Evolutionary conservation across 2,329 filamentous ascomycete genomes (phyloP).

Genomic region (Venturia asperata): DNA sequence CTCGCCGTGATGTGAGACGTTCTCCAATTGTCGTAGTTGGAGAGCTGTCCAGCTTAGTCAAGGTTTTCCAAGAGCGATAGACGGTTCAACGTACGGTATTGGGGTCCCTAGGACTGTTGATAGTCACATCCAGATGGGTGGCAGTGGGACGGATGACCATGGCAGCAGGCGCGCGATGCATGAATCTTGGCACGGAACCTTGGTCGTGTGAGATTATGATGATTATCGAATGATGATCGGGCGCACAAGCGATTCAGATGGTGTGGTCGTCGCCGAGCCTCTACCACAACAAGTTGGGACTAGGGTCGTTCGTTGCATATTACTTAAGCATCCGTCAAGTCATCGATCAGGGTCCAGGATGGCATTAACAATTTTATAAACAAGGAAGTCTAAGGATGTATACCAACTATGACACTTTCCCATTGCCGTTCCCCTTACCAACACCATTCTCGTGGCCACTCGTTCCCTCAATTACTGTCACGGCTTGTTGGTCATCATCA

Average conservation of each 20-base stretch:
- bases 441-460: not conserved
- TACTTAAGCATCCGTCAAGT: too few relatives aligned
- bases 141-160: slow-evolving; percentile 8
- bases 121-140: slow-evolving; percentile 24
- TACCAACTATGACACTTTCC: not conserved
- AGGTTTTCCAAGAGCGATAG: too few relatives aligned
- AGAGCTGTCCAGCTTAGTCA: not conserved
- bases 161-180: not conserved
- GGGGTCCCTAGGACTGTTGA: slow-evolving; percentile 60
- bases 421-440: not conserved
- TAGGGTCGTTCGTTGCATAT: too few relatives aligned
- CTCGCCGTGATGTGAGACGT: slow-evolving; percentile 77
- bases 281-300: too few relatives aligned
- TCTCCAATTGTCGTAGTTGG: slow-evolving; percentile 79
- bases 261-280: not conserved
- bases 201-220: slow-evolving; percentile 14
- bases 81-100: slow-evolving; percentile 63
- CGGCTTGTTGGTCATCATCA: not conserved
- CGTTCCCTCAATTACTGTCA: not conserved
- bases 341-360: too few relatives aligned
- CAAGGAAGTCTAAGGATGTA: not conserved
- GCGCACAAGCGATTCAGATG: not conserved
- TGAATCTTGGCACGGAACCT: slow-evolving; percentile 18
- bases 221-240: too few relatives aligned
- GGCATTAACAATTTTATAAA: not conserved